These are phyloP conservation scores for Kalaharituber pfeilii DNA, from an alignment of 2,329 filamentous ascomycete species.

Conservation along the genomic window DNA sequence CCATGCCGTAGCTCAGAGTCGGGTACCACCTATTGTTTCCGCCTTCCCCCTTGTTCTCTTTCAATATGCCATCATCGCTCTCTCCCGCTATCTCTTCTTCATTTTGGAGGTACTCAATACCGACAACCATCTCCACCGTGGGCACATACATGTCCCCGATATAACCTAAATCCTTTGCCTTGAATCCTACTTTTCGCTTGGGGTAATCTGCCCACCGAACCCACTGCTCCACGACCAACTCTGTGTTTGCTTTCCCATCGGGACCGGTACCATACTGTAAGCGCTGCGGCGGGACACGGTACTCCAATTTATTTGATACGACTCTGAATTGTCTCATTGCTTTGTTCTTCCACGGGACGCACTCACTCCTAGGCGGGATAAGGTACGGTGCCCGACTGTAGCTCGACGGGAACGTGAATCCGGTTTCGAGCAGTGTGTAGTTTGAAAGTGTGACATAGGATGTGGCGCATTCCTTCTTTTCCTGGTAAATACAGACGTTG, in stretches of 20 bases:
- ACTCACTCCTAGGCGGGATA: not conserved
- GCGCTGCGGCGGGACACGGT: not conserved
- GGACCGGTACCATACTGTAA: too few species aligned
- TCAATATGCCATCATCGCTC: too few species aligned
- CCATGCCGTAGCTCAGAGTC: not conserved
- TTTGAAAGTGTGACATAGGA: not conserved
- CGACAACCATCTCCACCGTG: not conserved
- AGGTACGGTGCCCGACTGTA: not conserved
- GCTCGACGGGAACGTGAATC: not conserved
- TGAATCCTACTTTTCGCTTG: not conserved
- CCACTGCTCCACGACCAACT: not conserved
- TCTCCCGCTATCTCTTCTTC: not conserved
- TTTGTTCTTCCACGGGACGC: not conserved
- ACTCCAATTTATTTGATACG: not conserved
- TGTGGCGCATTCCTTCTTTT: constrained; percentile 7
- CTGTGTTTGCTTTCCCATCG: too few species aligned
- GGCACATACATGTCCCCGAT: not conserved
- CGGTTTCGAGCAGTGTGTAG: not conserved
- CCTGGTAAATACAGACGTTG: constrained; percentile 31
- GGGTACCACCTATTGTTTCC: not conserved
- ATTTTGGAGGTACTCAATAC: too few species aligned
- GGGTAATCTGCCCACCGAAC: not conserved
- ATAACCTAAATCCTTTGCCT: not conserved
- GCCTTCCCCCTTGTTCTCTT: not conserved
- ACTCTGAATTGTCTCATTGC: not conserved